phyloP scores from a whole-genome alignment of 305 asterid species.

The Galium porrigens region DNA sequence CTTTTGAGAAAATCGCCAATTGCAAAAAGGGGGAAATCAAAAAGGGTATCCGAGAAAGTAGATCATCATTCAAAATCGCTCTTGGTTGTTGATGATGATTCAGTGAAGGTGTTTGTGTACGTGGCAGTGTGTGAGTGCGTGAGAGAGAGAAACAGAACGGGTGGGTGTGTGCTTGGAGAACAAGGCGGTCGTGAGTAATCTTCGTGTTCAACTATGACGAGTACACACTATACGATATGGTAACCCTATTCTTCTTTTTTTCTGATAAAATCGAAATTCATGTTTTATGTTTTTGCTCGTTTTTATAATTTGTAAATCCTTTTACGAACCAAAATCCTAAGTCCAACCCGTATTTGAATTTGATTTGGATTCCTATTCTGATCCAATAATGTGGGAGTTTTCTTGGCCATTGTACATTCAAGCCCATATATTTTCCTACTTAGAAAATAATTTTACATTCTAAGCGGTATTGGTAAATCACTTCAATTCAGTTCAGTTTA shows the following conservation, averaged over 20 bases:
- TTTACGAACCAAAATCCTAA: neutral
- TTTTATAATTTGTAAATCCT: neutral
- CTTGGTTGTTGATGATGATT: neutral
- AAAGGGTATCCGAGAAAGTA: slow-evolving; percentile 3
- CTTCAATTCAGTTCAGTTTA: no score
- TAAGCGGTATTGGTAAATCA: no score
- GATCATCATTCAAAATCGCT: slow-evolving; percentile 15
- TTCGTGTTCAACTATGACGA: neutral
- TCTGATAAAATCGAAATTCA: neutral
- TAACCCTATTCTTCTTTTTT: neutral
- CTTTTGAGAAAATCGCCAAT: slow-evolving; percentile 14
- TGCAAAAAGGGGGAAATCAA: slow-evolving; percentile 13
- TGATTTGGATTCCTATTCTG: neutral
- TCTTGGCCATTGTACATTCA: no score
- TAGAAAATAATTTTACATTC: no score
- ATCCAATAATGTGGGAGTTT: neutral
- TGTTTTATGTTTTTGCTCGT: neutral
- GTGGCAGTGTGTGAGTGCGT: slow-evolving; percentile 1
- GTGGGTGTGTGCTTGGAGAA: neutral
- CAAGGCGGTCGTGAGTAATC: neutral
- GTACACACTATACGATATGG: neutral
- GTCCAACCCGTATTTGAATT: neutral
- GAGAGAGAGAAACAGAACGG: neutral
- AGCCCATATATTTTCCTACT: no score
- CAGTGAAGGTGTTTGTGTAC: neutral